Evolutionary conservation across 345 rosid genomes (phyloP).

Genomic region (Arabidopsis arenosa): DNA sequence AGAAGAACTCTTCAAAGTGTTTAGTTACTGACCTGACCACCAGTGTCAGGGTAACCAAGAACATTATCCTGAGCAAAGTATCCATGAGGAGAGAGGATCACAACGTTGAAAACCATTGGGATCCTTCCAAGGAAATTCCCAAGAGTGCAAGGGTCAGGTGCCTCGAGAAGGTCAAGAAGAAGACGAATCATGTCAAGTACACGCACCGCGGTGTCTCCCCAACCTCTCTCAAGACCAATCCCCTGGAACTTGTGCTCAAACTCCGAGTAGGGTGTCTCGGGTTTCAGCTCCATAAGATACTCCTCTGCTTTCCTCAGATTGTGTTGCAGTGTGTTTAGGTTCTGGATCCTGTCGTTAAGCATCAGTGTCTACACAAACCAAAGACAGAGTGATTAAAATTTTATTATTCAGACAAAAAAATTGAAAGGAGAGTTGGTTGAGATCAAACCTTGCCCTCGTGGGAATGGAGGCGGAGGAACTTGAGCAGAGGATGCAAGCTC

Average conservation of each 20-base stretch:
- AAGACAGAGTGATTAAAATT: neutral
- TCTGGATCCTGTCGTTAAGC: slow-evolving; percentile 73
- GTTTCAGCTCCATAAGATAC: slow-evolving; percentile 53
- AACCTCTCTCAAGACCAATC: slow-evolving; percentile 89
- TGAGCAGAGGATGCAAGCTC: slow-evolving; percentile 77
- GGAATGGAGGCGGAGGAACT: slow-evolving; percentile 79
- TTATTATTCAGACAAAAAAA: neutral
- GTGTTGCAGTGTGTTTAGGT: slow-evolving; percentile 64
- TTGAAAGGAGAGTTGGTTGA: neutral
- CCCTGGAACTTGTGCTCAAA: slow-evolving; percentile 78
- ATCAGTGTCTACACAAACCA: slow-evolving; percentile 66
- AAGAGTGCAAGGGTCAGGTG: slow-evolving; percentile 88
- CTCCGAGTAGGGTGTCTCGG: slow-evolving; percentile 56
- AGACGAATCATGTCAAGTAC: slow-evolving; percentile 81
- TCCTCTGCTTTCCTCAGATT: slow-evolving; percentile 91
- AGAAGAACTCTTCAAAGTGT: neutral
- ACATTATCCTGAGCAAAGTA: slow-evolving; percentile 95
- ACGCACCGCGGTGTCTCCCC: slow-evolving; percentile 83
- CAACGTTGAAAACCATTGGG: slow-evolving; percentile 89
- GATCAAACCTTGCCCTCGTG: slow-evolving; percentile 76
- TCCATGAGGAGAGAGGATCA: slow-evolving; percentile 88
- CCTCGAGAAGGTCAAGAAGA: slow-evolving; percentile 90
- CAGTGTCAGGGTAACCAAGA: slow-evolving; percentile 93
- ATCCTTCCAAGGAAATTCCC: slow-evolving; percentile 81
- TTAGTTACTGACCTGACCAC: slow-evolving; percentile 69